A percentile compares a stretch with the other conserved stretches of the same genome.
phyloP scores from a whole-genome alignment of 768 basidiomycete genomes.

The Boletus bicolor region DNA sequence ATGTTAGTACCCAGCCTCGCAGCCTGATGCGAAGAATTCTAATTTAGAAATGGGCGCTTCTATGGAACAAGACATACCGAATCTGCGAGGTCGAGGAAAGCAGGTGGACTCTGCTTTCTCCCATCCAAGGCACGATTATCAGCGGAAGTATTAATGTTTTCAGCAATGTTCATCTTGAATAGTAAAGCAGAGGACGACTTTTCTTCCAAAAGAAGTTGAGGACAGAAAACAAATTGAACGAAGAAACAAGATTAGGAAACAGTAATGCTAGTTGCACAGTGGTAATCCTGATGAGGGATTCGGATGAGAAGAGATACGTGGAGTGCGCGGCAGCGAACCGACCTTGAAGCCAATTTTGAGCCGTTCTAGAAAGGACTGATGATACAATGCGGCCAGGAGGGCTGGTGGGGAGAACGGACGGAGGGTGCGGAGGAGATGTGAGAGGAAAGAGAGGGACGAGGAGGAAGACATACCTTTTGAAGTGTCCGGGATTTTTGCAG shows the following conservation, averaged over 20 bases:
- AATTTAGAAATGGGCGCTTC: slow-evolving; percentile 7
- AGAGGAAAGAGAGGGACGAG: slow-evolving; percentile 13
- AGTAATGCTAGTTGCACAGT: slow-evolving; percentile 65
- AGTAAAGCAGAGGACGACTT: slow-evolving; percentile 43
- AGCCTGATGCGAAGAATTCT: slow-evolving; percentile 43
- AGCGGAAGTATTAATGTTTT: slow-evolving; percentile 69
- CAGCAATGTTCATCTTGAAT: slow-evolving; percentile 65
- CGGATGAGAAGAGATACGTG: slow-evolving; percentile 25
- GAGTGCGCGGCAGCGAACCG: slow-evolving; percentile 15
- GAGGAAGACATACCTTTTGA: slow-evolving; percentile 43
- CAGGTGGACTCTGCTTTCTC: slow-evolving; percentile 84
- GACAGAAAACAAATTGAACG: slow-evolving; percentile 53
- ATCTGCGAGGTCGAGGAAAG: slow-evolving; percentile 91
- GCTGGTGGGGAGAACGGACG: slow-evolving; percentile 31
- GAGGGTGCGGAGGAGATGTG: slow-evolving; percentile 23
- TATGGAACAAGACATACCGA: slow-evolving; percentile 56
- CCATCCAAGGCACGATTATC: slow-evolving; percentile 70
- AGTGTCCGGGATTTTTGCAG: slow-evolving; percentile 31
- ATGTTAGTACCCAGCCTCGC: slow-evolving; percentile 83
- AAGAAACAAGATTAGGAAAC: slow-evolving; percentile 50
- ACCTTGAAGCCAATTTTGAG: slow-evolving; percentile 74
- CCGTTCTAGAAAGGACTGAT: slow-evolving; percentile 77
- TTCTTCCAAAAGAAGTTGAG: slow-evolving; percentile 48
- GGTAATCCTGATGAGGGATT: slow-evolving; percentile 43
- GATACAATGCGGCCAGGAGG: slow-evolving; percentile 68